phyloP scores from a whole-genome alignment of 192 early-diverging fungal genomes.

The Diversispora epigaea region DNA sequence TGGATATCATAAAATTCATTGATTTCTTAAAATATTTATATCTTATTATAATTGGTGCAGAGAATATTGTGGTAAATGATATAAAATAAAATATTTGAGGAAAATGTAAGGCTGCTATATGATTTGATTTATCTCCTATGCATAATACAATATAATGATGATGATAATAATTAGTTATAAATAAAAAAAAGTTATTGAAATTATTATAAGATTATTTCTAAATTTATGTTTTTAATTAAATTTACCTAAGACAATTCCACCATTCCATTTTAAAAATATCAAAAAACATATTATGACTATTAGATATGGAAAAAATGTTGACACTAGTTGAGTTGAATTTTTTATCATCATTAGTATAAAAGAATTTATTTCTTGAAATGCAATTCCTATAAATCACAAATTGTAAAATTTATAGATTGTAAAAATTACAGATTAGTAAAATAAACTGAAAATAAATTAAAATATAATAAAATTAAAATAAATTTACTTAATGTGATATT shows the following conservation, averaged over 20 bases:
- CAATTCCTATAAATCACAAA: slow-evolving; percentile 22
- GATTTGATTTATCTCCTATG: slow-evolving; percentile 83
- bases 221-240: neutral
- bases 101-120: slow-evolving; percentile 73
- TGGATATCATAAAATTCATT: neutral
- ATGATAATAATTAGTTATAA: neutral
- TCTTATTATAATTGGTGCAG: slow-evolving; percentile 47
- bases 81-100: slow-evolving; percentile 88
- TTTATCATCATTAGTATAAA: slow-evolving; percentile 31
- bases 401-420: neutral
- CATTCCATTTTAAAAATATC: slow-evolving; percentile 73
- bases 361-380: slow-evolving; percentile 26
- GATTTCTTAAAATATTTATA: neutral
- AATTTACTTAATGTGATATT: neutral
- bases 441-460: neutral
- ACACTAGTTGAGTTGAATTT: slow-evolving; percentile 27
- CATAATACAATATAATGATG: neutral
- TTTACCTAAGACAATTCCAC: slow-evolving; percentile 79
- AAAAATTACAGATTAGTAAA: no score
- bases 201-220: neutral
- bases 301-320: slow-evolving; percentile 52
- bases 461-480: neutral
- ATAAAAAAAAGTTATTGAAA: neutral
- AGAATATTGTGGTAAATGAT: slow-evolving; percentile 54
- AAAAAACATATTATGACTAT: slow-evolving; percentile 53